phyloP scores from a whole-genome alignment of 2,329 filamentous ascomycete genomes.

The Hymenoscyphus salicellus region DNA sequence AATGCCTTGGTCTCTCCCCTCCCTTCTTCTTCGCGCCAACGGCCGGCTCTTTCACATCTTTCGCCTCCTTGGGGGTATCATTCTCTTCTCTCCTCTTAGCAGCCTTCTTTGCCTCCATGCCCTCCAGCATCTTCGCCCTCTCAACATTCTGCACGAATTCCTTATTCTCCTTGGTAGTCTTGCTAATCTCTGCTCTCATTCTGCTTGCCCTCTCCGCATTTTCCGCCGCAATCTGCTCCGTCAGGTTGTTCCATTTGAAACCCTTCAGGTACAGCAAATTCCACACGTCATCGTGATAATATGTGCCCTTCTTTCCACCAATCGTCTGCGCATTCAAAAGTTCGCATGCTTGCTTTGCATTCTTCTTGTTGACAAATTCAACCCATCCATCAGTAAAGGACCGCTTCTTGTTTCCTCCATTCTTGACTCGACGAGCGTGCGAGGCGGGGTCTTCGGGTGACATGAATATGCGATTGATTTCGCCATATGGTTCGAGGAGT shows the following conservation, averaged over 20 bases:
- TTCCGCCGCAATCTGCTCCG: conserved; percentile 76
- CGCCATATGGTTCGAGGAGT: conserved; percentile 71
- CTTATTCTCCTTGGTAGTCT: conserved; percentile 76
- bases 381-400: conserved; percentile 85
- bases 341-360: conserved; percentile 74
- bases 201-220: conserved; percentile 74
- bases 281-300: conserved; percentile 86
- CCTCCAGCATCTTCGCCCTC: conserved; percentile 73
- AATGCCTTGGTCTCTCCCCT: conserved; percentile 48
- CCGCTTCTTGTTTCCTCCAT: conserved; percentile 79
- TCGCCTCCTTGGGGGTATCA: conserved; percentile 26
- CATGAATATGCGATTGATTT: conserved; percentile 74
- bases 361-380: conserved; percentile 72
- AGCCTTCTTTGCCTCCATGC: conserved; percentile 62
- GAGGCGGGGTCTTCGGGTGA: conserved; percentile 69
- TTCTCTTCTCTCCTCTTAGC: conserved; percentile 43
- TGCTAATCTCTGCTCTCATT: conserved; percentile 73
- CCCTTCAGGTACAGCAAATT: conserved; percentile 76
- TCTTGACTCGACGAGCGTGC: conserved; percentile 64
- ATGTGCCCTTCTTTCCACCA: conserved; percentile 78
- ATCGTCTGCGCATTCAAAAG: conserved; percentile 74
- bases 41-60: conserved; percentile 15
- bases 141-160: conserved; percentile 77
- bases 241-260: conserved; percentile 76
- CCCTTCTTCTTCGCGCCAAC: conserved; percentile 30